These are phyloP conservation scores for Hypoxylon sp. DNA, from an alignment of 2,329 filamentous ascomycete genomes.

Conservation along the genomic window DNA sequence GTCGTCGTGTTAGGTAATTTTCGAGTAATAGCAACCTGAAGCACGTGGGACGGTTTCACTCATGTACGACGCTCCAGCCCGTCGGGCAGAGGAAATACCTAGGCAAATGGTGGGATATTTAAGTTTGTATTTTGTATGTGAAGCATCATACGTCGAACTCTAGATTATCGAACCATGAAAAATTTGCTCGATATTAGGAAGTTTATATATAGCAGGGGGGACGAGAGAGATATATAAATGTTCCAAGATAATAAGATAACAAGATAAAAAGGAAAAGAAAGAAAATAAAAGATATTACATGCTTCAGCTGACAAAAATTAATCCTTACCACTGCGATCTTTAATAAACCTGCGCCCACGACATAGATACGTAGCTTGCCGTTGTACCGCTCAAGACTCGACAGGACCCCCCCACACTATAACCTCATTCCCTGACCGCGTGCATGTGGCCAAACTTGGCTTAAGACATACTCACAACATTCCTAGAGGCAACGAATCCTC, in stretches of 20 bases:
- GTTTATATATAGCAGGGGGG: constrained; percentile 6
- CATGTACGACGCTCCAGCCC: constrained; percentile 30
- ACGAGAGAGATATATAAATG: constrained; percentile 12
- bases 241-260: constrained; percentile 8
- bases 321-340: not conserved
- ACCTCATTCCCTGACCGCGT: constrained; percentile 27
- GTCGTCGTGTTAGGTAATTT: constrained; percentile 34
- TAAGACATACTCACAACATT: constrained; percentile 25
- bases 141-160: constrained; percentile 34
- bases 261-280: constrained; percentile 18
- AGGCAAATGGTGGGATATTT: constrained; percentile 18
- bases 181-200: constrained; percentile 5
- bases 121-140: constrained; percentile 23
- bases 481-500: constrained; percentile 18
- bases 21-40: constrained; percentile 37
- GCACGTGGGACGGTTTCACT: constrained; percentile 20
- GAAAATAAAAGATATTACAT: constrained; percentile 31
- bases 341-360: constrained; percentile 20
- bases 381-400: constrained; percentile 6
- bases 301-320: constrained; percentile 23
- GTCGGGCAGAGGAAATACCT: constrained; percentile 10
- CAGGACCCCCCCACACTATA: constrained; percentile 21
- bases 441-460: constrained; percentile 14
- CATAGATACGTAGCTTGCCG: constrained; percentile 22
- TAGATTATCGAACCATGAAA: constrained; percentile 27